Conservation (phyloP, 768 basidiomycete species). For the Strobilomyces echinocephalus region DNA sequence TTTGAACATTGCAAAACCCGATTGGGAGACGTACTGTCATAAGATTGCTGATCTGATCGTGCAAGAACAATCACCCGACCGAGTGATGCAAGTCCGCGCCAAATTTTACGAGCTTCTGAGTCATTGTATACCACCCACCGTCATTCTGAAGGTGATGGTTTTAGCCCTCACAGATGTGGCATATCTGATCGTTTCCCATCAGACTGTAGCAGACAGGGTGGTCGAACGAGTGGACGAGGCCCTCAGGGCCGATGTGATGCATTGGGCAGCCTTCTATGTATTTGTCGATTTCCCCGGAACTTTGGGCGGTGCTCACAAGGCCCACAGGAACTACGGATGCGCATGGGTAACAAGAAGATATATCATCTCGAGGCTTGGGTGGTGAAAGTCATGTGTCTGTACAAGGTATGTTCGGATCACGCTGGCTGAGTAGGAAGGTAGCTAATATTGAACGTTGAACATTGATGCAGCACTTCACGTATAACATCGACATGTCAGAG, state of each 20-base stretch:
- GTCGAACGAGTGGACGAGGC: conserved; percentile 86
- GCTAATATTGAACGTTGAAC: not conserved
- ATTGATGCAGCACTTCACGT: conserved; percentile 27
- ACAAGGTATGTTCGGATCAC: conserved; percentile 53
- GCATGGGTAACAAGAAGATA: conserved; percentile 89
- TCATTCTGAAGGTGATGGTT: conserved; percentile 76
- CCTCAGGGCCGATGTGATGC: conserved; percentile 89
- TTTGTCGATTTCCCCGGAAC: conserved; percentile 25
- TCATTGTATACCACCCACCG: conserved; percentile 93
- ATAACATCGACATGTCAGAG: conserved; percentile 32
- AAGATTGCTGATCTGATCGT: conserved; percentile 90
- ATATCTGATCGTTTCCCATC: conserved; percentile 2
- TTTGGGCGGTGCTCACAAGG: not conserved
- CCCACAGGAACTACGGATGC: conserved; percentile 87
- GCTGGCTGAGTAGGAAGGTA: not conserved
- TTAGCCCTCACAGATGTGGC: not conserved
- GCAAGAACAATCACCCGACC: conserved; percentile 81
- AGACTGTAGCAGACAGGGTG: conserved; percentile 88
- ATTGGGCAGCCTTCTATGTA: conserved; percentile 97
- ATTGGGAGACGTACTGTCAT: conserved; percentile 97
- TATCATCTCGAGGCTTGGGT: conserved; percentile 98
- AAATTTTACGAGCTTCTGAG: conserved; percentile 94
- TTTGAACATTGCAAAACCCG: conserved; percentile 88
- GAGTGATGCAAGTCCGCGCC: conserved; percentile 85
- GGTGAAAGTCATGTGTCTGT: conserved; percentile 89